Conservation (phyloP, 495 filamentous ascomycete species). For the Aspergillus sparsus region DNA sequence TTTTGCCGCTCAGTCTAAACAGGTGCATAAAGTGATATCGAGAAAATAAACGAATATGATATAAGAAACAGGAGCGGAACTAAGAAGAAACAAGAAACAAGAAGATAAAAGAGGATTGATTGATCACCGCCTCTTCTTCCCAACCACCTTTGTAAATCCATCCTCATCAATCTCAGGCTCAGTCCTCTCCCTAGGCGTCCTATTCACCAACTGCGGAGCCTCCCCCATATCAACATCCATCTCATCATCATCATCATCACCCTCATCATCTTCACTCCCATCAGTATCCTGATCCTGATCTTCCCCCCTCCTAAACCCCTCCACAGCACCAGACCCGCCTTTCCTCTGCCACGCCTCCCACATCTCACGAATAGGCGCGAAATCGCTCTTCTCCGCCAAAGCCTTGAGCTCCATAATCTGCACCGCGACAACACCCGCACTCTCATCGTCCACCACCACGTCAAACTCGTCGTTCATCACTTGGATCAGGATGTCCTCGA, state of each 20-base stretch:
- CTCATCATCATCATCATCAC: slow-evolving; percentile 44
- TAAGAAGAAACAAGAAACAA: slow-evolving; percentile 1
- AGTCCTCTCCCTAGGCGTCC: slow-evolving; percentile 60
- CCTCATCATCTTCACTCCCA: slow-evolving; percentile 57
- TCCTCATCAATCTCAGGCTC: slow-evolving; percentile 87
- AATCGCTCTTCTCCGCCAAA: slow-evolving; percentile 63
- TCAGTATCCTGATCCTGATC: slow-evolving; percentile 56
- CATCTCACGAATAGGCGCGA: slow-evolving; percentile 66
- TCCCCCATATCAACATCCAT: slow-evolving; percentile 77
- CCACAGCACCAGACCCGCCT: slow-evolving; percentile 50
- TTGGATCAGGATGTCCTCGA: slow-evolving; percentile 81
- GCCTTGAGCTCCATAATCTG: slow-evolving; percentile 67
- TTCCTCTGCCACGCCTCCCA: slow-evolving; percentile 63
- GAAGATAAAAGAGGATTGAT: no score
- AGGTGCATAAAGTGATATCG: background rate
- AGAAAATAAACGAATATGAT: slow-evolving; percentile 3
- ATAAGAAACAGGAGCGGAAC: background rate
- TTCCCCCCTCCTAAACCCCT: slow-evolving; percentile 58
- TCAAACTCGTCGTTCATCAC: slow-evolving; percentile 97
- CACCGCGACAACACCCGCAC: slow-evolving; percentile 69
- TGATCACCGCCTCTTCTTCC: slow-evolving; percentile 61
- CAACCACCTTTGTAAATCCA: slow-evolving; percentile 86
- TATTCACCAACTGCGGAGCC: slow-evolving; percentile 57
- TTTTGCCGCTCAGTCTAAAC: no score
- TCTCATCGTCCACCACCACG: slow-evolving; percentile 85